Percentiles rank a stretch among this genome's conserved stretches.
These are phyloP conservation scores for Sechiopsis laciniata DNA, from an alignment of 306 rosid species.

Conservation along the genomic window DNA sequence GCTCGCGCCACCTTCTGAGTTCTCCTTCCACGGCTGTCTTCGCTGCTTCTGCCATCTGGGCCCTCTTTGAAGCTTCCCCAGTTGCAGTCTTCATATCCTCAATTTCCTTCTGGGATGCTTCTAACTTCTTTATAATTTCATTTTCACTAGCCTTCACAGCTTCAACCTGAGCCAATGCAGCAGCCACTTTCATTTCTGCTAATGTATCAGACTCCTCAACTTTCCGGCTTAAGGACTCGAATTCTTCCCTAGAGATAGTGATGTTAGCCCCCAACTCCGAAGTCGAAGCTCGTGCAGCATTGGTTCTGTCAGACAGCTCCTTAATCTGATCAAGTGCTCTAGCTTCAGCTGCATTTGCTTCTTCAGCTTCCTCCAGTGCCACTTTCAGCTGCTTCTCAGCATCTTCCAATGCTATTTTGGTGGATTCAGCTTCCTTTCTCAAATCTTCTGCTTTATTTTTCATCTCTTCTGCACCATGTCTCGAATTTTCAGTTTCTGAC, in stretches of 20 bases:
- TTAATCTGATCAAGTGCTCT: conserved; percentile 73
- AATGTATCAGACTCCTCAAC: conserved; percentile 81
- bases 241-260: conserved; percentile 75
- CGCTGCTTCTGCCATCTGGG: conserved; percentile 97
- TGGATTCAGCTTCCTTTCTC: conserved; percentile 67
- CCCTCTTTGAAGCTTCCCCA: conserved; percentile 64
- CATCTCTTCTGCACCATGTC: conserved; percentile 71
- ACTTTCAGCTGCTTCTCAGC: conserved; percentile 63
- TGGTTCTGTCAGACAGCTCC: conserved; percentile 60
- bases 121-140: conserved; percentile 60
- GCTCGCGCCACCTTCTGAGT: conserved; percentile 79
- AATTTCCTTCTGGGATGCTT: conserved; percentile 67
- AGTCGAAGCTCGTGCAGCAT: conserved; percentile 81
- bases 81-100: conserved; percentile 66
- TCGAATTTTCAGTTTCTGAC: conserved; percentile 59
- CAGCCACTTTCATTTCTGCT: conserved; percentile 91
- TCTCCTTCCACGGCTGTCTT: conserved; percentile 89
- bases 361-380: conserved; percentile 76
- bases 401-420: conserved; percentile 54
- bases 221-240: conserved; percentile 67
- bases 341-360: conserved; percentile 69
- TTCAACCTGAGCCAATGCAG: conserved; percentile 91
- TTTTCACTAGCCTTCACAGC: conserved; percentile 97
- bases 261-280: conserved; percentile 72
- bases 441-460: conserved; percentile 51